phyloP scores from a whole-genome alignment of 352 stramenopile genomes.

The Detonula confervacea region DNA sequence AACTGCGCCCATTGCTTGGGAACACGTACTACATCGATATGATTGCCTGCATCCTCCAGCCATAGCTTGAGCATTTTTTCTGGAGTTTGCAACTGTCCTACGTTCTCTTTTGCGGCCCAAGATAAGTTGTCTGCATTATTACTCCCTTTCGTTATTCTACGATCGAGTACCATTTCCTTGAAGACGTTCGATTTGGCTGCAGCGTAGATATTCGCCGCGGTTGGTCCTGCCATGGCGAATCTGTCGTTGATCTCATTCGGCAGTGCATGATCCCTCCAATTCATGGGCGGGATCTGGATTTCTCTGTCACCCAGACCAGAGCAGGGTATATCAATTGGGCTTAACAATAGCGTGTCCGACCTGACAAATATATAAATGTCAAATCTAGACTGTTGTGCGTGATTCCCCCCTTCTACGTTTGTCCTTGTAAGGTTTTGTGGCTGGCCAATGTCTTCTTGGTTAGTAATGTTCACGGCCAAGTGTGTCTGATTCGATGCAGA shows the following conservation, averaged over 20 bases:
- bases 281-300: neutral
- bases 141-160: neutral
- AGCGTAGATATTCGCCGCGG: constrained; percentile 3
- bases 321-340: constrained; percentile 4
- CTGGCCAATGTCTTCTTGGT: neutral
- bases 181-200: neutral
- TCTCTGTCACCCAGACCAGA: neutral
- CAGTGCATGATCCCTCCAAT: neutral
- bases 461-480: no score
- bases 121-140: neutral
- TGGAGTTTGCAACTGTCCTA: neutral
- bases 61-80: neutral
- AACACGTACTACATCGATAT: neutral
- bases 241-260: neutral
- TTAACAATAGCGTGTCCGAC: constrained; percentile 4
- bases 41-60: neutral
- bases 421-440: no score
- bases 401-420: no score
- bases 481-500: neutral
- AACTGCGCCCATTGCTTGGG: neutral
- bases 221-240: neutral
- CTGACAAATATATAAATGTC: constrained; percentile 11
- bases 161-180: constrained; percentile 3
- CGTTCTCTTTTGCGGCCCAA: neutral
- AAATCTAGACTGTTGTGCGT: no score